Conservation (phyloP, 768 basidiomycete genomes). For the Trametes cingulata region DNA sequence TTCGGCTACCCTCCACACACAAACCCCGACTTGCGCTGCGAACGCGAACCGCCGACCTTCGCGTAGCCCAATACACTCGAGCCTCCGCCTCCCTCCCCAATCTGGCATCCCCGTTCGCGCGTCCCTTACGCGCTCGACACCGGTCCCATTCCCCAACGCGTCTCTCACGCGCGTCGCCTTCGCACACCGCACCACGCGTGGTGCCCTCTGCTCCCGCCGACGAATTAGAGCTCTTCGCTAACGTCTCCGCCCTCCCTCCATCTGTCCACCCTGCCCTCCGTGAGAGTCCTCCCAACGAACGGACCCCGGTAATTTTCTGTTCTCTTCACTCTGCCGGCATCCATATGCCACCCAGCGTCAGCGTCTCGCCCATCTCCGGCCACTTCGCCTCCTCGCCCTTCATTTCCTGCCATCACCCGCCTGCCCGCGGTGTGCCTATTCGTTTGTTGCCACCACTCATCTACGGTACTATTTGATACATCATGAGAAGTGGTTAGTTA, state of each 20-base stretch:
- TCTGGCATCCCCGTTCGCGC: neutral
- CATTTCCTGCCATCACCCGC: no score
- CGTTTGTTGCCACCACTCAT: no score
- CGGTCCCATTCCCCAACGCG: neutral
- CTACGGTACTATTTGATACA: neutral
- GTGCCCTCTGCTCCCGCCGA: neutral
- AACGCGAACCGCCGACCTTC: neutral
- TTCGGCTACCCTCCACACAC: neutral
- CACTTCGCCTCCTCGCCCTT: no score
- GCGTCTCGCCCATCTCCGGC: no score
- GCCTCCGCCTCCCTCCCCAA: neutral
- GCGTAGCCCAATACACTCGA: neutral
- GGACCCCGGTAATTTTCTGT: no score
- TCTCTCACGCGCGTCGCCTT: neutral
- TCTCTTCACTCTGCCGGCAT: no score
- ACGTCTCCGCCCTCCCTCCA: neutral
- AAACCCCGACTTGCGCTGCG: neutral
- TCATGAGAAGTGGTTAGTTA: neutral
- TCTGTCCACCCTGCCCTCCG: neutral
- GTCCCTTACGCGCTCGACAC: no score
- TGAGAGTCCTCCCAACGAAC: no score
- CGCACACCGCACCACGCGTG: neutral
- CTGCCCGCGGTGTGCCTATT: no score
- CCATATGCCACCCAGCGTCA: no score
- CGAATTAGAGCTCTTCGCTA: neutral